Percentiles rank a stretch among this genome's conserved stretches.
These are phyloP conservation scores for Hanseniaspora hatyaiensis DNA, from an alignment of 805 yeast genomes.

Conservation along the genomic window DNA sequence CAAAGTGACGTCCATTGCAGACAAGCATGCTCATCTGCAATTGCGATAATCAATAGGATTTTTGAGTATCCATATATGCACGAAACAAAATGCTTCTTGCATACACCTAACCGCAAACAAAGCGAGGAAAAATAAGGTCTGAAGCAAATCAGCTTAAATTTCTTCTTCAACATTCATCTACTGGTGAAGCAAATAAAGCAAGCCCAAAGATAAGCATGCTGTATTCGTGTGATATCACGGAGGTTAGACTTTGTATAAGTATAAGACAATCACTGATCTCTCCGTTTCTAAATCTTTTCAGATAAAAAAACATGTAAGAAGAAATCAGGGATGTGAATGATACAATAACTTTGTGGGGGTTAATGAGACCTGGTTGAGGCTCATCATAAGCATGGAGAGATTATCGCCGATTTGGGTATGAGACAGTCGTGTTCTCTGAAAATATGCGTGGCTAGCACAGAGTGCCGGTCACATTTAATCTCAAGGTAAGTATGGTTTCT, in stretches of 20 bases:
- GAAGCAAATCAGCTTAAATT: too few relatives aligned
- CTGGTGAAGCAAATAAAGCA: not conserved
- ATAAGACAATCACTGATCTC: not conserved
- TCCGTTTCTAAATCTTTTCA: not conserved
- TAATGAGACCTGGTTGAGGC: not conserved
- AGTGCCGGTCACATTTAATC: conserved; percentile 12
- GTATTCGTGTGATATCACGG: conserved; percentile 12
- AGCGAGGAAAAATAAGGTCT: not conserved
- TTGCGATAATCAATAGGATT: conserved; percentile 6
- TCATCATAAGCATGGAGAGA: conserved; percentile 12
- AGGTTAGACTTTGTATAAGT: conserved; percentile 13
- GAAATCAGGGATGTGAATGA: not conserved
- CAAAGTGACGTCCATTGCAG: not conserved
- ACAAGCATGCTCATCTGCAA: too few relatives aligned
- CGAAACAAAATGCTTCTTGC: not conserved
- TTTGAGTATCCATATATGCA: not conserved
- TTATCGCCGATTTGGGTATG: conserved; percentile 15
- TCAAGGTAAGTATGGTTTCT: conserved; percentile 17
- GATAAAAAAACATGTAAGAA: not conserved
- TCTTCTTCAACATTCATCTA: conserved; percentile 11
- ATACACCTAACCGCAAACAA: not conserved
- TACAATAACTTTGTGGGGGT: conserved; percentile 9
- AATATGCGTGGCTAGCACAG: not conserved
- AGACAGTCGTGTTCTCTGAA: conserved; percentile 4
- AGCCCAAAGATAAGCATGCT: too few relatives aligned